These are phyloP conservation scores for Pogostemon cablin DNA, from an alignment of 257 asterid genomes.

Conservation along the genomic window DNA sequence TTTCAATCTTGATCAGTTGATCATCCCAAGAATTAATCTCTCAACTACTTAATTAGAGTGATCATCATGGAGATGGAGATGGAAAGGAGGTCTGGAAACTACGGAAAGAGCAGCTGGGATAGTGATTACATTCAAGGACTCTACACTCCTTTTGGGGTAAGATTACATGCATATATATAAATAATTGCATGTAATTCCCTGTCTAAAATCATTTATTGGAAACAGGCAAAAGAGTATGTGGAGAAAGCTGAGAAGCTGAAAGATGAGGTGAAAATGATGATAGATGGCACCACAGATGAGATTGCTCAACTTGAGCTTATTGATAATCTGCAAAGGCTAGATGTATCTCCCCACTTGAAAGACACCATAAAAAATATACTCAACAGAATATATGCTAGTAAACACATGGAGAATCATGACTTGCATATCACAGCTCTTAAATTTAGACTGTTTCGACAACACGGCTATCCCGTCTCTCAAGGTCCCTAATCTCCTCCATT, in stretches of 20 bases:
- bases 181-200: too few species aligned
- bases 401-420: conserved; percentile 1
- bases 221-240: conserved; percentile 44
- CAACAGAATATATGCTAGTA: conserved; percentile 8
- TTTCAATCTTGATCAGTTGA: too few species aligned
- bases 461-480: conserved; percentile 45
- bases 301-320: conserved; percentile 47
- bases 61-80: too few species aligned
- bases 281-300: conserved; percentile 28
- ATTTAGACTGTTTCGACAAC: conserved; percentile 49
- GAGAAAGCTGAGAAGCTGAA: conserved; percentile 41
- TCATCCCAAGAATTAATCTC: too few species aligned
- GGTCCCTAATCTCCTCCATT: conserved; percentile 28
- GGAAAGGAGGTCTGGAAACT: too few species aligned
- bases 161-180: too few species aligned
- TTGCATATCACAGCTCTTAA: conserved; percentile 35
- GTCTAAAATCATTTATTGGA: neutral
- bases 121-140: too few species aligned
- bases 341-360: conserved; percentile 44
- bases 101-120: too few species aligned
- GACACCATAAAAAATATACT: conserved; percentile 22
- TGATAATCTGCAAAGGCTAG: conserved; percentile 54
- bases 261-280: conserved; percentile 27
- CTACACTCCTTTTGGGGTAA: too few species aligned
- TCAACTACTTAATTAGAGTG: too few species aligned